A percentile compares a stretch with the other conserved stretches of the same genome.
Conservation (phyloP, 805 yeast genomes). For the Wickerhamiella australiensis region DNA sequence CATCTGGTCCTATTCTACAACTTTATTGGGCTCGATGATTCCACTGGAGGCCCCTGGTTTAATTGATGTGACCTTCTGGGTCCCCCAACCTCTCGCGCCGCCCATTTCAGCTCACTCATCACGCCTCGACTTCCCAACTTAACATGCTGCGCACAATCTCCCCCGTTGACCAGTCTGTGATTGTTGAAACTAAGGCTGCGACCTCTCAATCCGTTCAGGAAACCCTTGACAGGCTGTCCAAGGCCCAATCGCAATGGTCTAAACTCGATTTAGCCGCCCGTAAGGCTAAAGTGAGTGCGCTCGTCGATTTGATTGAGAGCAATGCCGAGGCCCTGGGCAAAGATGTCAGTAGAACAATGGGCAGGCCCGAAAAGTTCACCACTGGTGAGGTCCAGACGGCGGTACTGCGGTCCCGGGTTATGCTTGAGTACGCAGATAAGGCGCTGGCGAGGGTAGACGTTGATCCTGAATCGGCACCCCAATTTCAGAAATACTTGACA, state of each 20-base stretch:
- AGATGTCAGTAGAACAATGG: slow-evolving; percentile 29
- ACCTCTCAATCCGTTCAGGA: slow-evolving; percentile 19
- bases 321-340: slow-evolving; percentile 22
- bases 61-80: no score
- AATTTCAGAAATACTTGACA: slow-evolving; percentile 27
- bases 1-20: no score
- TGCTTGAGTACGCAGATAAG: slow-evolving; percentile 26
- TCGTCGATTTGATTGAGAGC: slow-evolving; percentile 21
- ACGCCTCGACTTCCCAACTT: background rate
- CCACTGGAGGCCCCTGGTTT: no score
- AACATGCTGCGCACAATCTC: slow-evolving; percentile 24
- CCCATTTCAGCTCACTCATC: slow-evolving; percentile 1
- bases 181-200: slow-evolving; percentile 23
- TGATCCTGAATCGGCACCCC: slow-evolving; percentile 19
- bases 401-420: slow-evolving; percentile 22
- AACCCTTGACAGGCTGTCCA: slow-evolving; percentile 20
- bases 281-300: slow-evolving; percentile 21
- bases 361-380: slow-evolving; percentile 27
- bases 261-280: slow-evolving; percentile 20
- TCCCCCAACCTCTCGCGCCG: no score
- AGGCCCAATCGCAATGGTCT: slow-evolving; percentile 23
- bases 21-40: no score
- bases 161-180: slow-evolving; percentile 24
- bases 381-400: slow-evolving; percentile 27
- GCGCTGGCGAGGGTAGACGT: slow-evolving; percentile 26